phyloP scores from a whole-genome alignment of 192 early-diverging fungal genomes.

The Coemansia sp. region DNA sequence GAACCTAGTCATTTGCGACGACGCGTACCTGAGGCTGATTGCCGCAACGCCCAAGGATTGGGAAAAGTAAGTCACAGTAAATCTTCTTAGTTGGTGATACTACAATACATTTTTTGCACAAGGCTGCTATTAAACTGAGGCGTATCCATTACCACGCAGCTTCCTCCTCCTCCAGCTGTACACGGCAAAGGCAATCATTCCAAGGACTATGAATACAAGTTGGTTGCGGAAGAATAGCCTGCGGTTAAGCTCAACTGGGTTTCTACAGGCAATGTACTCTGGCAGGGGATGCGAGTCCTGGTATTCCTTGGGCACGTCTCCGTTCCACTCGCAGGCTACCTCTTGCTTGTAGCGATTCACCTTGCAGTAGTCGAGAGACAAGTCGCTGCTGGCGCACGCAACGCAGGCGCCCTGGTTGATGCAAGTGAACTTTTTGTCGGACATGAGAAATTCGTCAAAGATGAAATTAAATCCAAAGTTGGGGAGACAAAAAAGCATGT shows the following conservation, averaged over 20 bases:
- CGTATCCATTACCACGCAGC: not conserved
- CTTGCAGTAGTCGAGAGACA: slow-evolving; percentile 7
- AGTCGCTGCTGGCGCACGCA: slow-evolving; percentile 2
- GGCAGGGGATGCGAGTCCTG: slow-evolving; percentile 28
- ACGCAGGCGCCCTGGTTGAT: slow-evolving; percentile 6
- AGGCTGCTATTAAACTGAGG: not conserved
- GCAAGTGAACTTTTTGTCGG: slow-evolving; percentile 22
- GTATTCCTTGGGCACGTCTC: slow-evolving; percentile 22
- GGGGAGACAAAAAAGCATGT: not conserved
- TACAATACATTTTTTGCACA: not conserved
- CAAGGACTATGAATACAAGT: slow-evolving; percentile 25
- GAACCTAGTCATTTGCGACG: not conserved
- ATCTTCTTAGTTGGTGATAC: not conserved
- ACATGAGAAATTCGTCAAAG: not conserved
- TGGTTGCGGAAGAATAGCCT: slow-evolving; percentile 34
- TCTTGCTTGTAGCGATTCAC: slow-evolving; percentile 35
- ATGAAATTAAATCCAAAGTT: not conserved
- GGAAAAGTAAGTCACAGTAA: not conserved
- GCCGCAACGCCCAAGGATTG: not conserved
- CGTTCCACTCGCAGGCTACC: slow-evolving; percentile 34
- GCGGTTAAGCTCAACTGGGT: slow-evolving; percentile 5
- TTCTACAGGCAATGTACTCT: slow-evolving; percentile 16
- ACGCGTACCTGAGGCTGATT: not conserved
- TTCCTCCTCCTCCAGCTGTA: slow-evolving; percentile 36
- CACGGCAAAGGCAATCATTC: slow-evolving; percentile 26